Conservation (phyloP, 129 eudicot genomes). For the Pulicaria dysenterica region DNA sequence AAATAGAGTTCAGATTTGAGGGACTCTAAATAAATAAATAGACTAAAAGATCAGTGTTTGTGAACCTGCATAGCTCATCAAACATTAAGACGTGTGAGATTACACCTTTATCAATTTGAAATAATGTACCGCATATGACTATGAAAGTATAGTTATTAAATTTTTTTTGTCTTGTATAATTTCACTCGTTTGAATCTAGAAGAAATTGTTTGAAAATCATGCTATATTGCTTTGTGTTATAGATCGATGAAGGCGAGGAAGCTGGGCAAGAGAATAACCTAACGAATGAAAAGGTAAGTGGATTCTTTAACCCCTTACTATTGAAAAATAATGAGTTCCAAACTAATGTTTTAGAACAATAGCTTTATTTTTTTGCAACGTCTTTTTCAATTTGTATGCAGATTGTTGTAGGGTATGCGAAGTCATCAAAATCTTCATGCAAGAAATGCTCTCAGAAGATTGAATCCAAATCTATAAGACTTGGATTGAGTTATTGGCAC, state of each 20-base stretch:
- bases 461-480: slow-evolving; percentile 46
- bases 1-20: background rate
- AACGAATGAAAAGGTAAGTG: slow-evolving; percentile 34
- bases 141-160: background rate
- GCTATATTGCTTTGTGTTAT: slow-evolving; percentile 28
- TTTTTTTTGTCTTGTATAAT: background rate
- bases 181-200: slow-evolving; percentile 9
- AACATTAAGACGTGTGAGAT: slow-evolving; percentile 1
- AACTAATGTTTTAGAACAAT: background rate
- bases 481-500: slow-evolving; percentile 62
- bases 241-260: slow-evolving; percentile 33
- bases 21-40: background rate
- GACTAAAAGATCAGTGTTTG: background rate
- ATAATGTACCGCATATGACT: slow-evolving; percentile 6
- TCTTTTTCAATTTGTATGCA: slow-evolving; percentile 31
- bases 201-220: slow-evolving; percentile 11
- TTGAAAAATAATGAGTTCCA: no score
- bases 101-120: background rate
- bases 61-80: background rate
- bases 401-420: slow-evolving; percentile 83
- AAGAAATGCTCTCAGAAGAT: slow-evolving; percentile 65
- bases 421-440: slow-evolving; percentile 79
- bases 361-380: slow-evolving; percentile 25
- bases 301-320: no score
- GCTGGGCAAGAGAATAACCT: slow-evolving; percentile 23